Percentiles rank a stretch among this genome's conserved stretches.
These are phyloP conservation scores for Artemisia annua DNA, from an alignment of 129 eudicot species.

Conservation along the genomic window DNA sequence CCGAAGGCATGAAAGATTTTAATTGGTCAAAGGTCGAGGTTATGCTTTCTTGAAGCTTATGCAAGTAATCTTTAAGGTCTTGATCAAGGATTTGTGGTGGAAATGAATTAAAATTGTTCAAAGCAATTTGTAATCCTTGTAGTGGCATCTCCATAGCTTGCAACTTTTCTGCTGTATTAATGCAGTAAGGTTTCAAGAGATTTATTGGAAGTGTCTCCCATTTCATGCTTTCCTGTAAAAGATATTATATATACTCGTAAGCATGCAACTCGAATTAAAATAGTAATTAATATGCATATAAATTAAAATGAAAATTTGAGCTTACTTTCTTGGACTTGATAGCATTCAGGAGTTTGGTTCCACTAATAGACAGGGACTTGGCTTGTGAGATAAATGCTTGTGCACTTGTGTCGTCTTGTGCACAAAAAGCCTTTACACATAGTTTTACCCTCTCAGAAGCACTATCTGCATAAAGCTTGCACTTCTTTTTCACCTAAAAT, in stretches of 20 bases:
- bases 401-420: slow-evolving; percentile 54
- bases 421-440: slow-evolving; percentile 64
- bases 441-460: slow-evolving; percentile 66
- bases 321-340: slow-evolving; percentile 79
- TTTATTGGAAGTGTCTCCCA: slow-evolving; percentile 72
- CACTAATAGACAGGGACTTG: slow-evolving; percentile 46
- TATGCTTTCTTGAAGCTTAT: slow-evolving; percentile 40
- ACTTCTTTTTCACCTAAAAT: slow-evolving; percentile 63
- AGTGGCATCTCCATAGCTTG: slow-evolving; percentile 63
- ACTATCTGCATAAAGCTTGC: slow-evolving; percentile 61
- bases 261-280: no score
- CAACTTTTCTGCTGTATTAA: slow-evolving; percentile 54
- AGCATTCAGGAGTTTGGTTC: slow-evolving; percentile 56
- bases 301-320: background rate
- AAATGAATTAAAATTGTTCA: slow-evolving; percentile 36
- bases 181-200: slow-evolving; percentile 48
- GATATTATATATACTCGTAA: background rate
- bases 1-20: slow-evolving; percentile 37
- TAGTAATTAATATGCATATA: no score
- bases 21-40: slow-evolving; percentile 35
- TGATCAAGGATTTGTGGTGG: slow-evolving; percentile 38
- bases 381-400: slow-evolving; percentile 63
- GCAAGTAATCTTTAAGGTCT: slow-evolving; percentile 45
- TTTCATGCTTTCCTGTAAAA: slow-evolving; percentile 69
- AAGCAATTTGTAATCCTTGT: slow-evolving; percentile 70